Evolutionary conservation across 495 filamentous ascomycete species (phyloP), one percentile per base, ranked within the genome.

Genomic region (Bombardia bombarda): DNA sequence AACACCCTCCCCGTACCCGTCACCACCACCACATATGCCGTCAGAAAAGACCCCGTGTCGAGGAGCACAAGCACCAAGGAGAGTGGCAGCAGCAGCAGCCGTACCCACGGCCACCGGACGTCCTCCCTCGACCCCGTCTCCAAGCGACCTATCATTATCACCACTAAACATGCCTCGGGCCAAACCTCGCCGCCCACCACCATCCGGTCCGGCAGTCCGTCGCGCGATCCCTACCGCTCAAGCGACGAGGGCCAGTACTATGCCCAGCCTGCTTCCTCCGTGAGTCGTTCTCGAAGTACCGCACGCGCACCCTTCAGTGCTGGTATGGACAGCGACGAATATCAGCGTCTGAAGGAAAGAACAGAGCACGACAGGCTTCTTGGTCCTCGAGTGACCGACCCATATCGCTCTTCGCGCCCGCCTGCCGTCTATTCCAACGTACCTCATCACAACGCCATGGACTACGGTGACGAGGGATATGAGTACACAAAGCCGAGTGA

Each of bases 401-500:
- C 54, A 20, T 68, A 66, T 38, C 68, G 64, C 26, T 49, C 56
- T 18, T 30, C 67, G 5, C 62, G 63, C 2, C 58, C 63, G 7
- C 47, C 52, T 7, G 46, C 60, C 3, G 40, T 57, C 34, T 69
- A 69, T 36, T 37, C 58, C 55, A 31, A 37, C 44, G 20, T 22
- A 39, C 32, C 13, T 18, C 13, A 56, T 20, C 52, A 49, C 47
- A 52, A 52, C 4, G 62, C 75, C 26, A 63, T 73, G 10, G 77
- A 82, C 38, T 81, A 81, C 54, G 75, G 79, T 39, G 79, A 82
- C 30, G 70, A 80, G 31, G 78, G 78, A 1, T 87, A 80, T 53
- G 82, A 83, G 36, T 87, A 87, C 48, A 87, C 83, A 4, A 82
- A 77, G 20, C 77, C 80, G 7, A 70, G 77, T 48, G 83, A 87